phyloP scores from a whole-genome alignment of 495 filamentous ascomycete genomes.

The Bacidia gigantensis region DNA sequence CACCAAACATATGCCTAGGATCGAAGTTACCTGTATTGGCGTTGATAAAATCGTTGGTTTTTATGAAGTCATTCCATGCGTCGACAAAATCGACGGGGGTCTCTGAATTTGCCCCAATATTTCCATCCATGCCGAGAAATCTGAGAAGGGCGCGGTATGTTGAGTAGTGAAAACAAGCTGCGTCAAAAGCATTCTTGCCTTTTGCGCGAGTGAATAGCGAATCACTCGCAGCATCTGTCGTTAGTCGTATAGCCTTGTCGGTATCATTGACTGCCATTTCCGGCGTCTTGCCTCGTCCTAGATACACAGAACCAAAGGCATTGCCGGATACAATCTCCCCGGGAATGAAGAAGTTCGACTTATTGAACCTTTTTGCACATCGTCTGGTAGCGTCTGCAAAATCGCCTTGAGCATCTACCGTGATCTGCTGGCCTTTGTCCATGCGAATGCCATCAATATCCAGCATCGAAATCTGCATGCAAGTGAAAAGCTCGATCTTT shows the following conservation, averaged over 20 bases:
- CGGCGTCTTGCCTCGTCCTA: conserved; percentile 26
- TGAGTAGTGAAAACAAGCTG: conserved; percentile 35
- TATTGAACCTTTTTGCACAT: conserved; percentile 29
- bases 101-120: conserved; percentile 28
- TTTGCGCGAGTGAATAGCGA: conserved; percentile 21
- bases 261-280: conserved; percentile 18
- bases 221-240: conserved; percentile 18
- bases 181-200: conserved; percentile 28
- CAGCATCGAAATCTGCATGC: conserved; percentile 31
- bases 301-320: conserved; percentile 25
- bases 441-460: conserved; percentile 38
- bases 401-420: conserved; percentile 32
- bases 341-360: conserved; percentile 35
- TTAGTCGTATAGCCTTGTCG: conserved; percentile 17
- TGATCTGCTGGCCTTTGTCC: conserved; percentile 35
- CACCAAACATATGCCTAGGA: conserved; percentile 37
- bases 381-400: conserved; percentile 29
- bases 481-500: conserved; percentile 27
- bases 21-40: conserved; percentile 37
- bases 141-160: conserved; percentile 35
- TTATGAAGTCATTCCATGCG: conserved; percentile 30
- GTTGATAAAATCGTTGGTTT: conserved; percentile 34
- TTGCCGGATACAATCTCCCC: conserved; percentile 33
- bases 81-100: conserved; percentile 31
- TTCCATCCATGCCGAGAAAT: conserved; percentile 38